A percentile compares a stretch with the other conserved stretches of the same genome.
Evolutionary conservation across 73 alveolate genomes (phyloP).

Genomic region (Stentor roeselii): DNA sequence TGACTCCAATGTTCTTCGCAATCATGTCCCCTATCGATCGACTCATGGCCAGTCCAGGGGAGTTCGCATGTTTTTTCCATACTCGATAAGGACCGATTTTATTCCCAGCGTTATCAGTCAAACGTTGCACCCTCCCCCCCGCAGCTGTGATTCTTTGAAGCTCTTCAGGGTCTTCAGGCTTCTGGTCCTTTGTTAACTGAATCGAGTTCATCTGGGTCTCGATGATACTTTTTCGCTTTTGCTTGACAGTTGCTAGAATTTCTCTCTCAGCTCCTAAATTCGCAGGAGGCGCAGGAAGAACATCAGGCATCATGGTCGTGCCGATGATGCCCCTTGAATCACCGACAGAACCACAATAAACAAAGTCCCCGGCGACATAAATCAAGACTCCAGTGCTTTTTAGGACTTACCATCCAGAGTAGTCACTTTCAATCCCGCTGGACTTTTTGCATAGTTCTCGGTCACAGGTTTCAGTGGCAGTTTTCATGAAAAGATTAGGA

Average conservation of each 20-base stretch:
- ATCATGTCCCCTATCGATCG: conserved; percentile 30
- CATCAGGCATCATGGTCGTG: background rate
- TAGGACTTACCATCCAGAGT: conserved; percentile 22
- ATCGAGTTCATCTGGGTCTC: conserved; percentile 33
- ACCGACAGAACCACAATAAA: conserved; percentile 21
- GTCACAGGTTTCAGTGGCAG: conserved; percentile 10
- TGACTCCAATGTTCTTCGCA: conserved; percentile 29
- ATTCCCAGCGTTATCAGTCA: conserved; percentile 18
- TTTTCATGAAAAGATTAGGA: background rate
- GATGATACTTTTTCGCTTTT: conserved; percentile 32
- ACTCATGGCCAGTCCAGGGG: conserved; percentile 30
- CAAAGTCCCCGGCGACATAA: background rate
- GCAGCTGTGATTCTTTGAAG: background rate
- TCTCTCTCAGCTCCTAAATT: conserved; percentile 2
- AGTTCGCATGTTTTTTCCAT: background rate
- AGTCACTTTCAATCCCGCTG: background rate
- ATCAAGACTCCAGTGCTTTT: conserved; percentile 30
- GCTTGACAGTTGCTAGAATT: background rate
- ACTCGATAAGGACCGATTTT: conserved; percentile 30
- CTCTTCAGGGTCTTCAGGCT: conserved; percentile 32
- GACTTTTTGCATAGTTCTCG: background rate
- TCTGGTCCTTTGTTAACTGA: conserved; percentile 22
- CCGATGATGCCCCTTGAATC: conserved; percentile 51
- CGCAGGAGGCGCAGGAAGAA: conserved; percentile 23
- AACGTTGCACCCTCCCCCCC: conserved; percentile 20